A percentile compares a stretch with the other conserved stretches of the same genome.
Conservation (phyloP, 2,329 filamentous ascomycete genomes). For the Leptographium wingfieldii region DNA sequence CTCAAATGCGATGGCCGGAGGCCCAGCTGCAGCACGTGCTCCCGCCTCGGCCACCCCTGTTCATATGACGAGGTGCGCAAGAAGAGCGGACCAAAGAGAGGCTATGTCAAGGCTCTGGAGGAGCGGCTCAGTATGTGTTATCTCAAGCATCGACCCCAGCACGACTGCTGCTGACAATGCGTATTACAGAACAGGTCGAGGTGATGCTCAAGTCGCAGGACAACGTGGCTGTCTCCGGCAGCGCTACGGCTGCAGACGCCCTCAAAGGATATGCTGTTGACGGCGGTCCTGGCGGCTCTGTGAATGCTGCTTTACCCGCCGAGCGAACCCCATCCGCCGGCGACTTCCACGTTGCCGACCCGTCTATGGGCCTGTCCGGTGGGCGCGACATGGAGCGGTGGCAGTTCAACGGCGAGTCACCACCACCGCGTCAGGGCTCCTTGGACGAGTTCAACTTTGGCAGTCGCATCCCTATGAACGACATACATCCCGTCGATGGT, state of each 20-base stretch:
- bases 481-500: conserved; percentile 35
- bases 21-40: conserved; percentile 80
- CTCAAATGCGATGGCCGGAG: conserved; percentile 76
- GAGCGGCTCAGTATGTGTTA: conserved; percentile 67
- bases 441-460: conserved; percentile 49
- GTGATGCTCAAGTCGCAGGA: conserved; percentile 76
- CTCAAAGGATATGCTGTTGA: background rate
- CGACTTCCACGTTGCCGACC: conserved; percentile 30
- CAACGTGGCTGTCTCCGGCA: conserved; percentile 9
- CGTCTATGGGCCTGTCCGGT: conserved; percentile 32
- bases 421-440: conserved; percentile 30
- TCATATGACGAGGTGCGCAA: conserved; percentile 85
- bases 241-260: conserved; percentile 22
- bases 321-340: conserved; percentile 3
- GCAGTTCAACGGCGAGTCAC: conserved; percentile 38
- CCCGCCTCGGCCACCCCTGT: conserved; percentile 74
- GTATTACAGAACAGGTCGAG: conserved; percentile 69
- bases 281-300: background rate
- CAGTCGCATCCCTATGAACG: conserved; percentile 32
- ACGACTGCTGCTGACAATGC: background rate
- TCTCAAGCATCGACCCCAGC: background rate
- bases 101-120: conserved; percentile 89
- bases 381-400: conserved; percentile 41
- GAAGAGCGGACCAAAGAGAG: conserved; percentile 89
- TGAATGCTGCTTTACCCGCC: background rate